A percentile compares a stretch with the other conserved stretches of the same genome.
Evolutionary conservation across 2,329 filamentous ascomycete species (phyloP).

Genomic region (Plenodomus tracheiphilus): DNA sequence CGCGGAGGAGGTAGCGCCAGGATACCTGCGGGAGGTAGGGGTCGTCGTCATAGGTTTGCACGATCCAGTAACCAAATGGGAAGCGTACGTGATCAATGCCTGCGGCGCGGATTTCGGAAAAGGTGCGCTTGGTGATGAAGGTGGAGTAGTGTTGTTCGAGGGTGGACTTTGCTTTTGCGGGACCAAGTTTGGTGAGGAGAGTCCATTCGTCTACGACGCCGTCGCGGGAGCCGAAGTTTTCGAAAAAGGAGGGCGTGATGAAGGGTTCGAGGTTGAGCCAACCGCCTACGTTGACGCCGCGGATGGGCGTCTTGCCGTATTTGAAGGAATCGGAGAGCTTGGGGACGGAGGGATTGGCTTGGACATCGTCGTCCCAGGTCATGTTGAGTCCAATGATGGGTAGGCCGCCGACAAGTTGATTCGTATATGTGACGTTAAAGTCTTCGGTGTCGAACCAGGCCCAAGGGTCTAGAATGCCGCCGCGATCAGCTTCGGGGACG

Average conservation of each 20-base stretch:
- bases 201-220: conserved; percentile 88
- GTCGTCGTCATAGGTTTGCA: conserved; percentile 80
- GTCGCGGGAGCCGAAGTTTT: conserved; percentile 62
- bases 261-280: conserved; percentile 95
- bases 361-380: conserved; percentile 80
- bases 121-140: conserved; percentile 84
- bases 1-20: conserved; percentile 91
- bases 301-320: conserved; percentile 77
- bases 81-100: conserved; percentile 98
- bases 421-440: conserved; percentile 94
- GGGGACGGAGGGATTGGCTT: conserved; percentile 79
- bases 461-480: conserved; percentile 83
- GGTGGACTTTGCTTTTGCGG: conserved; percentile 62
- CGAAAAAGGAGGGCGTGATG: conserved; percentile 90
- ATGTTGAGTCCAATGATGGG: conserved; percentile 86
- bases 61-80: conserved; percentile 92
- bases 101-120: conserved; percentile 80
- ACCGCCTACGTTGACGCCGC: conserved; percentile 90
- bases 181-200: conserved; percentile 70
- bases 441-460: conserved; percentile 87
- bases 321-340: conserved; percentile 75
- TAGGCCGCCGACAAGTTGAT: conserved; percentile 80
- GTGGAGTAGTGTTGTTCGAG: conserved; percentile 91
- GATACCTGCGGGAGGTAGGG: conserved; percentile 84
- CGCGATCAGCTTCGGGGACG: conserved; percentile 64